Evolutionary conservation across 495 filamentous ascomycete species (phyloP).

Genomic region (Aspergillus cristatus): DNA sequence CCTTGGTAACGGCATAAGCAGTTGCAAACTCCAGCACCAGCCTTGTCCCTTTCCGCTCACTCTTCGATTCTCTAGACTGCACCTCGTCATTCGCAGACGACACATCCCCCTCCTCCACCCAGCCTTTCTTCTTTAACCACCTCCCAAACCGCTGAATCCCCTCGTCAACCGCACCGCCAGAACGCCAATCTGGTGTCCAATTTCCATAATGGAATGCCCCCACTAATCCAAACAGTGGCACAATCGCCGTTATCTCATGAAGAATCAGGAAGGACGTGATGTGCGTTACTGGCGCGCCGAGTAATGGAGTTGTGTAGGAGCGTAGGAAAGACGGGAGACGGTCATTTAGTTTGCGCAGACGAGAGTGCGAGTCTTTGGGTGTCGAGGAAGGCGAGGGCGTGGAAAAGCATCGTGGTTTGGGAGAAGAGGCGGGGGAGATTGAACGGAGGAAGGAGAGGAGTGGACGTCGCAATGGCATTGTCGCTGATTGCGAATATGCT

Average conservation of each 20-base stretch:
- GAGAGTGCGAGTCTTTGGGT: slow-evolving; percentile 31
- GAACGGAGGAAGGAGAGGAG: slow-evolving; percentile 13
- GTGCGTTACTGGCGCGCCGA: slow-evolving; percentile 70
- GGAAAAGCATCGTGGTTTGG: slow-evolving; percentile 14
- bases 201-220: slow-evolving; percentile 66
- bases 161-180: slow-evolving; percentile 37
- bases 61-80: slow-evolving; percentile 1
- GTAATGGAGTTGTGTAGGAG: slow-evolving; percentile 55
- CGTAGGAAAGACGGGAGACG: slow-evolving; percentile 52
- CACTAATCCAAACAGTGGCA: slow-evolving; percentile 68
- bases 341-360: slow-evolving; percentile 50
- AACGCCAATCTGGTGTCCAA: slow-evolving; percentile 49
- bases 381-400: slow-evolving; percentile 17
- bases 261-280: slow-evolving; percentile 79
- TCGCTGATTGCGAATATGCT: slow-evolving; percentile 4
- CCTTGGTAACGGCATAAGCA: slow-evolving; percentile 83
- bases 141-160: slow-evolving; percentile 47
- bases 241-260: slow-evolving; percentile 81
- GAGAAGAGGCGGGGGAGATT: slow-evolving; percentile 3
- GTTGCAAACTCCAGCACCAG: slow-evolving; percentile 65
- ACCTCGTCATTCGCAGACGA: slow-evolving; percentile 16
- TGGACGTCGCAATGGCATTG: slow-evolving; percentile 1
- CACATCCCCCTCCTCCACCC: slow-evolving; percentile 43
- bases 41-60: slow-evolving; percentile 31
- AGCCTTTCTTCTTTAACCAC: slow-evolving; percentile 53